Evolutionary conservation across 768 basidiomycete genomes (phyloP).

Genomic region (Boletus rubescentipes): DNA sequence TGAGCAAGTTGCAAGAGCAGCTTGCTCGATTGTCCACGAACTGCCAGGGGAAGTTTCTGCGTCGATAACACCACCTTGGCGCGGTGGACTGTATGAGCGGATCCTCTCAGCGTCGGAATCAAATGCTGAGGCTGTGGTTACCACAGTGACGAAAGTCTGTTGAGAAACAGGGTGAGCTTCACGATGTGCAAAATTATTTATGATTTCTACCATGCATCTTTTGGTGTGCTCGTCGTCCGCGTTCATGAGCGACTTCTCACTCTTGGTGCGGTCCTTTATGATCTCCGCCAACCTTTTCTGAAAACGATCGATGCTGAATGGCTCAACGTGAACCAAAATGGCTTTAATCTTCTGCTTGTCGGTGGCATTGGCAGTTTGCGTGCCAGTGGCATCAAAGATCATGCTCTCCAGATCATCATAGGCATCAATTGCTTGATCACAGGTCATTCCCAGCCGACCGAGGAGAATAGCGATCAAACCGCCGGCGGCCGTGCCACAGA

Average conservation of each 20-base stretch:
- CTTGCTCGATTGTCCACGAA: neutral
- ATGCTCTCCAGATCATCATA: neutral
- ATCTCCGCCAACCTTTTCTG: too few relatives aligned
- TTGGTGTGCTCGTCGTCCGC: too few relatives aligned
- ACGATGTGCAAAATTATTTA: neutral
- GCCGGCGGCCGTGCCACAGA: neutral
- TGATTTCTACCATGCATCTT: neutral
- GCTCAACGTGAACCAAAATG: too few relatives aligned
- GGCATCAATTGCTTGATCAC: neutral
- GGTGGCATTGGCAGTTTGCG: too few relatives aligned
- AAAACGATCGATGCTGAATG: too few relatives aligned
- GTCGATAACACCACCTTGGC: neutral
- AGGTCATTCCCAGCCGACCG: neutral
- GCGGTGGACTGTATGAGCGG: neutral
- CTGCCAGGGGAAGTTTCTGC: neutral
- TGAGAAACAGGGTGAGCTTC: neutral
- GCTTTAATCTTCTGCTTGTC: too few relatives aligned
- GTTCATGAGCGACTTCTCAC: too few relatives aligned
- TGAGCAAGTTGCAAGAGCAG: neutral
- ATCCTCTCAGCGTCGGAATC: neutral
- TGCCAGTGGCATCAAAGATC: too few relatives aligned
- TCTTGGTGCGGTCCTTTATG: too few relatives aligned
- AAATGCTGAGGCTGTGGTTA: neutral
- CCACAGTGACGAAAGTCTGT: neutral
- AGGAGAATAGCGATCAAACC: neutral